Percentiles rank a stretch among this genome's conserved stretches.
Conservation (phyloP, 2,329 filamentous ascomycete genomes). For the Fusarium decemcellulare region DNA sequence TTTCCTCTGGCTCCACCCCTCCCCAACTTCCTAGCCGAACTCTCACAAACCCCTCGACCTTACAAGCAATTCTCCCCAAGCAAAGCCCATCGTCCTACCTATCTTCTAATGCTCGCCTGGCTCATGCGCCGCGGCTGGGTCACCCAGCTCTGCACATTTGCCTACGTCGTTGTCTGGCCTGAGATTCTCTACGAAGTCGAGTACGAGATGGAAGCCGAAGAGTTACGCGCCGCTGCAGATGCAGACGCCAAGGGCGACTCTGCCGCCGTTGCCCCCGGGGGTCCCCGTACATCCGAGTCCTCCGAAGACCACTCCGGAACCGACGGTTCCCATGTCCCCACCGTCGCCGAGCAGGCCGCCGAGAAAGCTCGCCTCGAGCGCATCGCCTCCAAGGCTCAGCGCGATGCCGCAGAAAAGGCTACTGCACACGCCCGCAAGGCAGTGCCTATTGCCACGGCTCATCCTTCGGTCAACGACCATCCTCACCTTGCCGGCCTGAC, state of each 20-base stretch:
- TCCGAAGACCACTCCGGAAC: slow-evolving; percentile 43
- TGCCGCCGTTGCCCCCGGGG: slow-evolving; percentile 22
- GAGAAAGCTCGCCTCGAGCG: slow-evolving; percentile 74
- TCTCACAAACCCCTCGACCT: slow-evolving; percentile 84
- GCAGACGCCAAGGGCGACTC: slow-evolving; percentile 42
- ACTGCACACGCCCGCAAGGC: slow-evolving; percentile 68
- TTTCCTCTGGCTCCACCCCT: slow-evolving; percentile 89
- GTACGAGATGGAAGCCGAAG: slow-evolving; percentile 77
- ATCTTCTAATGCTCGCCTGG: slow-evolving; percentile 94
- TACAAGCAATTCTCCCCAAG: slow-evolving; percentile 89
- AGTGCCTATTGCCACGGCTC: slow-evolving; percentile 62
- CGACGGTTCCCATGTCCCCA: slow-evolving; percentile 47
- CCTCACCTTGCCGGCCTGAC: slow-evolving; percentile 69
- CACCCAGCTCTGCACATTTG: slow-evolving; percentile 91
- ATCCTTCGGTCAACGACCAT: slow-evolving; percentile 70
- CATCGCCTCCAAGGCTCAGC: slow-evolving; percentile 68
- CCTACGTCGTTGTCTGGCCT: slow-evolving; percentile 86
- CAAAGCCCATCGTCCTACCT: slow-evolving; percentile 88
- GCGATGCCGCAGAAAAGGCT: slow-evolving; percentile 69
- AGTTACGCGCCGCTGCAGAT: slow-evolving; percentile 62
- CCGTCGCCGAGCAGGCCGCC: slow-evolving; percentile 69
- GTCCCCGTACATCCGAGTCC: slow-evolving; percentile 45
- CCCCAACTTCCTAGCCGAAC: slow-evolving; percentile 86
- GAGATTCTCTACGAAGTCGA: slow-evolving; percentile 88
- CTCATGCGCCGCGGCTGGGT: slow-evolving; percentile 94